These are phyloP conservation scores for Microsporum ferrugineum DNA, from an alignment of 2,329 filamentous ascomycete genomes.

Conservation along the genomic window DNA sequence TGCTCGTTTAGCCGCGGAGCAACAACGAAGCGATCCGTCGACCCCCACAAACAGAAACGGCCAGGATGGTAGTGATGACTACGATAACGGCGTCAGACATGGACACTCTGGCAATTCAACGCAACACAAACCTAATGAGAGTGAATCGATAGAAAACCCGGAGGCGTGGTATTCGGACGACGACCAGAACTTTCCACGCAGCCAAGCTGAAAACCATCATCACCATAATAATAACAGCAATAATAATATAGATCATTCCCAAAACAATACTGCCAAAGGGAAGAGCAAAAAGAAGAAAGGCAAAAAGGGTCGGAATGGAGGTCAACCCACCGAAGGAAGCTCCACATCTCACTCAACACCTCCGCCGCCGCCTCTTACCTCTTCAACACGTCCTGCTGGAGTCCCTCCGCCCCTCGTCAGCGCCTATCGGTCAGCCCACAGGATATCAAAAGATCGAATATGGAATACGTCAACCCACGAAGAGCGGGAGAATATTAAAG, in stretches of 20 bases:
- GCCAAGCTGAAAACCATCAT: slow-evolving; percentile 18
- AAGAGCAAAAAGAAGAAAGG: slow-evolving; percentile 34
- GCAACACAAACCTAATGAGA: background rate
- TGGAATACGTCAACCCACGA: slow-evolving; percentile 95
- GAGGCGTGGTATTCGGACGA: slow-evolving; percentile 48
- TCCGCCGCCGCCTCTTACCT: slow-evolving; percentile 27
- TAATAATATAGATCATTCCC: slow-evolving; percentile 16
- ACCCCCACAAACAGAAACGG: slow-evolving; percentile 18
- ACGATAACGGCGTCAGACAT: slow-evolving; percentile 16
- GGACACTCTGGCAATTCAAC: slow-evolving; percentile 19
- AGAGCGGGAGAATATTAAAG: slow-evolving; percentile 92
- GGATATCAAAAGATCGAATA: slow-evolving; percentile 65
- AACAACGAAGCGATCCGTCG: slow-evolving; percentile 27
- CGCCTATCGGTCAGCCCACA: slow-evolving; percentile 32
- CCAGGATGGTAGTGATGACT: slow-evolving; percentile 24
- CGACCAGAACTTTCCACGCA: slow-evolving; percentile 29
- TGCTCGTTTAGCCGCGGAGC: slow-evolving; percentile 54
- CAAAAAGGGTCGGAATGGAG: slow-evolving; percentile 27
- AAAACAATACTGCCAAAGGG: slow-evolving; percentile 16
- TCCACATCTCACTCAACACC: slow-evolving; percentile 30
- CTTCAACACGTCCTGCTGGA: slow-evolving; percentile 31
- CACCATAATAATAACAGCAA: slow-evolving; percentile 16
- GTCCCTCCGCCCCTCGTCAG: slow-evolving; percentile 34
- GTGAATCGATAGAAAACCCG: slow-evolving; percentile 40
- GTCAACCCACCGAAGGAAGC: slow-evolving; percentile 29